Evolutionary conservation across 257 asterid species (phyloP).

Genomic region (Jacaranda mimosifolia): DNA sequence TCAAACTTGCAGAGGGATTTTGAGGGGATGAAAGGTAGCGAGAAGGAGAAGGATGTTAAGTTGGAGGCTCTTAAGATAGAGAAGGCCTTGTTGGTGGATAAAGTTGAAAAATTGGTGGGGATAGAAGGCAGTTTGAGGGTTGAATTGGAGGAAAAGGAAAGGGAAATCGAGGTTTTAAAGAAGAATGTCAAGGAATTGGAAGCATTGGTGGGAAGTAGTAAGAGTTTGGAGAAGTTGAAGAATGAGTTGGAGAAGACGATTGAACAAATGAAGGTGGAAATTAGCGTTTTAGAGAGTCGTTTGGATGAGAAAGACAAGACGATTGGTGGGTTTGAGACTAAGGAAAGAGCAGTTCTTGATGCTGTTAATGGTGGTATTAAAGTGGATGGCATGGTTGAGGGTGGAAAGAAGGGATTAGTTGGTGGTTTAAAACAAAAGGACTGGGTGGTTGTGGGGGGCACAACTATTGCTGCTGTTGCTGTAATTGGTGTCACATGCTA

Average conservation of each 20-base stretch:
- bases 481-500: constrained; percentile 54
- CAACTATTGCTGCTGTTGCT: constrained; percentile 57
- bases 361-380: constrained; percentile 31
- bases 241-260: constrained; percentile 46
- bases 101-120: constrained; percentile 46
- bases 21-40: constrained; percentile 51
- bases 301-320: constrained; percentile 63
- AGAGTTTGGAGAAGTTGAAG: constrained; percentile 52
- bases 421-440: constrained; percentile 43
- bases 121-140: constrained; percentile 40
- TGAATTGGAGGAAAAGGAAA: constrained; percentile 57
- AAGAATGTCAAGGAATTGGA: constrained; percentile 55
- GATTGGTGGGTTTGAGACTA: constrained; percentile 49
- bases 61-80: constrained; percentile 60
- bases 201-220: constrained; percentile 36
- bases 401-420: constrained; percentile 41
- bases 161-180: constrained; percentile 51
- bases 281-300: constrained; percentile 46
- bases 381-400: constrained; percentile 1
- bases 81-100: constrained; percentile 54
- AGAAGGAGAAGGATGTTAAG: constrained; percentile 50
- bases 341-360: constrained; percentile 43
- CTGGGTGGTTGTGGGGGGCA: constrained; percentile 56
- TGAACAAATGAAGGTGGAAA: constrained; percentile 51
- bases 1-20: constrained; percentile 49